Evolutionary conservation across 345 rosid genomes (phyloP).

Genomic region (Carallia pectinifolia): DNA sequence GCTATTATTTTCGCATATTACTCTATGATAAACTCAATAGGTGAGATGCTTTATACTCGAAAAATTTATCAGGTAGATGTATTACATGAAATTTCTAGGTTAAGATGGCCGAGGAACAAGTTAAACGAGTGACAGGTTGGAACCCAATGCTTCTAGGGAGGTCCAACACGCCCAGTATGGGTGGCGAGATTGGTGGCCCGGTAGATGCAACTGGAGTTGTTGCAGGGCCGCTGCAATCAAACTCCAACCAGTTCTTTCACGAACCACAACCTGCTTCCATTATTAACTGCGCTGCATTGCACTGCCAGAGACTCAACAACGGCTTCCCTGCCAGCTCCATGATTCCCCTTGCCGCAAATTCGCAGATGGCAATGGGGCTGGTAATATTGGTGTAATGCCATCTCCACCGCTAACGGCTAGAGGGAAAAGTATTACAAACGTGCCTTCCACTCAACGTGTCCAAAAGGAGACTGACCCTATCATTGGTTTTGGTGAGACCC

Average conservation of each 20-base stretch:
- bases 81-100: slow-evolving; percentile 52
- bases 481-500: slow-evolving; percentile 4
- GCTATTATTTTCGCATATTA: neutral
- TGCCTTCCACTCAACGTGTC: slow-evolving; percentile 18
- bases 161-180: slow-evolving; percentile 30
- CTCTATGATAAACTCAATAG: neutral
- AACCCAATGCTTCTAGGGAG: slow-evolving; percentile 65
- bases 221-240: slow-evolving; percentile 32
- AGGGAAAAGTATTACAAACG: slow-evolving; percentile 14
- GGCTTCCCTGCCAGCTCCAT: slow-evolving; percentile 25
- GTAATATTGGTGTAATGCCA: slow-evolving; percentile 16
- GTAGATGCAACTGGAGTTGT: slow-evolving; percentile 12
- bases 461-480: slow-evolving; percentile 15
- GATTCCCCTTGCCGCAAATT: slow-evolving; percentile 15
- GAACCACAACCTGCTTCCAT: slow-evolving; percentile 29
- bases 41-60: slow-evolving; percentile 13
- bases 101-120: slow-evolving; percentile 98
- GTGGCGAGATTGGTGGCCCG: slow-evolving; percentile 20
- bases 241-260: slow-evolving; percentile 44
- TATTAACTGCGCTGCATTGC: slow-evolving; percentile 27
- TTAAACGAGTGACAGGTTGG: slow-evolving; percentile 79
- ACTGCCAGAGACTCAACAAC: slow-evolving; percentile 34
- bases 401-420: slow-evolving; percentile 20
- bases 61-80: slow-evolving; percentile 13
- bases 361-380: slow-evolving; percentile 17